Evolutionary conservation across 371 early-diverging fungal species (phyloP).

Genomic region (Mortierella sp.): DNA sequence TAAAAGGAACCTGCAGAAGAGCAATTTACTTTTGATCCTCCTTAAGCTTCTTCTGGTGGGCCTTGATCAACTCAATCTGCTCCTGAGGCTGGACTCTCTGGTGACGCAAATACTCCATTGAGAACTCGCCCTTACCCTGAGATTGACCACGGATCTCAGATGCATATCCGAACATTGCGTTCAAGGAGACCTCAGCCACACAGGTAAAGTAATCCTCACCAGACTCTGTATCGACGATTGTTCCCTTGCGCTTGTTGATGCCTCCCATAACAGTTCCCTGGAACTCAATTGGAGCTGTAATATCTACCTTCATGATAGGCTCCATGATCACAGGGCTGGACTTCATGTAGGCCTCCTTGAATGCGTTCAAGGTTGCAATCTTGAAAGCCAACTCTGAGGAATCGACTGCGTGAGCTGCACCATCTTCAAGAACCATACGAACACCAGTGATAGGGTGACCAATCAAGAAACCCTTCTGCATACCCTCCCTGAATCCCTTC

Average conservation of each 20-base stretch:
- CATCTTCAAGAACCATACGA: conserved; percentile 95
- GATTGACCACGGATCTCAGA: conserved; percentile 95
- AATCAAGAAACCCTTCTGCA: conserved; percentile 92
- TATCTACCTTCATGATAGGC: conserved; percentile 96
- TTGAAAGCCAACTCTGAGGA: conserved; percentile 98
- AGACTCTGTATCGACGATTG: conserved; percentile 94
- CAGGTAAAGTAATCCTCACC: conserved; percentile 93
- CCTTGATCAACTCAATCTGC: conserved; percentile 90
- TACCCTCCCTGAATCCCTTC: conserved; percentile 95
- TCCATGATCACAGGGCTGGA: conserved; percentile 91
- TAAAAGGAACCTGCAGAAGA: not conserved
- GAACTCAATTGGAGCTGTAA: conserved; percentile 94
- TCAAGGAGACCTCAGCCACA: conserved; percentile 90
- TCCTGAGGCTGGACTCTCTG: conserved; percentile 83
- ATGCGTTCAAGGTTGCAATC: conserved; percentile 88
- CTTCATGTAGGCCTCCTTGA: conserved; percentile 89
- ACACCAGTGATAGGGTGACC: conserved; percentile 92
- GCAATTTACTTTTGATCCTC: conserved; percentile 50
- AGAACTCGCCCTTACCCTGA: conserved; percentile 98
- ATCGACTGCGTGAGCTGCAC: conserved; percentile 95
- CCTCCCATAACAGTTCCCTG: conserved; percentile 94
- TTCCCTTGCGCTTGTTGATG: conserved; percentile 97
- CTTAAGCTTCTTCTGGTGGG: conserved; percentile 74
- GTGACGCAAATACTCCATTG: conserved; percentile 97
- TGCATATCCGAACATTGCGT: conserved; percentile 98